Percentiles rank a stretch among this genome's conserved stretches.
phyloP scores from a whole-genome alignment of 1,139 yeast species.

The Geotrichum macrosporum region DNA sequence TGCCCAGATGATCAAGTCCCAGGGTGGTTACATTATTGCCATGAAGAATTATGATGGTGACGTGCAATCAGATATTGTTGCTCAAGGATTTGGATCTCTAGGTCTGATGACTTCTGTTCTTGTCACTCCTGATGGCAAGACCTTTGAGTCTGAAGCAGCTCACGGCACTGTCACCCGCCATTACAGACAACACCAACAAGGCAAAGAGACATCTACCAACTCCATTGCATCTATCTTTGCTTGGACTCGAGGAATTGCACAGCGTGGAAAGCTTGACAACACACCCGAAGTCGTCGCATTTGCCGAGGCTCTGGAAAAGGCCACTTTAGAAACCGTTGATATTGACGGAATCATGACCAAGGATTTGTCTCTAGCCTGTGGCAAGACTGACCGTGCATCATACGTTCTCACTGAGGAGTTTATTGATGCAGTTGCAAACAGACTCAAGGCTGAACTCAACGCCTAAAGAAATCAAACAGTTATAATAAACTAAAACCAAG shows the following conservation, averaged over 20 bases:
- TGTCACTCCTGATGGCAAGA: conserved; percentile 91
- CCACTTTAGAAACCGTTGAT: conserved; percentile 81
- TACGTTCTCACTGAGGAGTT: conserved; percentile 91
- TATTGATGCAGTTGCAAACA: conserved; percentile 69
- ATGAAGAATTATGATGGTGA: conserved; percentile 97
- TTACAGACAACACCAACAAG: conserved; percentile 89
- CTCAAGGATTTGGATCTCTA: conserved; percentile 94
- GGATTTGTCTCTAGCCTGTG: conserved; percentile 85
- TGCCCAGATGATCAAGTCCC: conserved; percentile 94
- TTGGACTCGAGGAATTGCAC: conserved; percentile 89
- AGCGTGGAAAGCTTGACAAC: conserved; percentile 82
- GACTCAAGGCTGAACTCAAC: conserved; percentile 39
- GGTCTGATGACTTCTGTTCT: conserved; percentile 96
- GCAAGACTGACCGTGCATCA: conserved; percentile 71
- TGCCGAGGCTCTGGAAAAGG: conserved; percentile 72
- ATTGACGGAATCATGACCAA: conserved; percentile 89
- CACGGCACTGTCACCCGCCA: conserved; percentile 98
- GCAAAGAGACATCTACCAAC: conserved; percentile 96
- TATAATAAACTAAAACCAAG: too few species aligned
- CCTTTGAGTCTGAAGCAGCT: conserved; percentile 95
- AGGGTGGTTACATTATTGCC: conserved; percentile 92
- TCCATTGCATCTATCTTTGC: conserved; percentile 98
- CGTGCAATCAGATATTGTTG: conserved; percentile 93
- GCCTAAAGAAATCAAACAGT: too few species aligned
- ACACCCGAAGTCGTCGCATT: conserved; percentile 81